These are phyloP conservation scores for Blastobotrys elegans DNA, from an alignment of 1,139 yeast species.

Conservation along the genomic window DNA sequence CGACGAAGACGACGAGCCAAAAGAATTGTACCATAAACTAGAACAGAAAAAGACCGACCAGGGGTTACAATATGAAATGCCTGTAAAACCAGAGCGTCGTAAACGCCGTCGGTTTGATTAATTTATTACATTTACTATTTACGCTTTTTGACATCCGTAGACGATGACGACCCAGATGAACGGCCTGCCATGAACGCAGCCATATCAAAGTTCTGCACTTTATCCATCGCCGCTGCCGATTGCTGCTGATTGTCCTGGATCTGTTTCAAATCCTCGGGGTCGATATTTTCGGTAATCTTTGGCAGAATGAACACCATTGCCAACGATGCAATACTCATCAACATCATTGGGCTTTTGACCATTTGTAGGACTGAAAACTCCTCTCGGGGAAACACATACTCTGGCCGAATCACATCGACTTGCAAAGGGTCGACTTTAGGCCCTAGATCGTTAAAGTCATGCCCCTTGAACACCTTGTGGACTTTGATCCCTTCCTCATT, in stretches of 20 bases:
- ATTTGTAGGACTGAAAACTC: constrained; percentile 32
- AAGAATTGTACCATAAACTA: constrained; percentile 40
- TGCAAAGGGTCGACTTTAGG: constrained; percentile 26
- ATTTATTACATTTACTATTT: constrained; percentile 13
- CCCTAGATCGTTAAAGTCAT: constrained; percentile 29
- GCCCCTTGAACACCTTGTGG: constrained; percentile 29
- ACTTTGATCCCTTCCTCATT: constrained; percentile 21
- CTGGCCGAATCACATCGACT: constrained; percentile 19
- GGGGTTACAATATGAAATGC: constrained; percentile 24
- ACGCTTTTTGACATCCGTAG: constrained; percentile 1
- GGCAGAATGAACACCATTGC: constrained; percentile 35
- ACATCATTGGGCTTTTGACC: constrained; percentile 37
- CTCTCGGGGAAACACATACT: constrained; percentile 28
- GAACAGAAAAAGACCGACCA: constrained; percentile 32
- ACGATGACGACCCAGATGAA: constrained; percentile 6
- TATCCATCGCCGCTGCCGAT: constrained; percentile 20
- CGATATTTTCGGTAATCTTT: constrained; percentile 30
- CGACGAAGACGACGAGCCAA: constrained; percentile 12
- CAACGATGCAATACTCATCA: constrained; percentile 33
- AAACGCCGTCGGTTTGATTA: constrained; percentile 20
- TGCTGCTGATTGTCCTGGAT: constrained; percentile 25
- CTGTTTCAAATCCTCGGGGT: constrained; percentile 35
- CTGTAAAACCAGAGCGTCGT: constrained; percentile 16
- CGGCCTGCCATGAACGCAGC: constrained; percentile 28
- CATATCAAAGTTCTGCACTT: constrained; percentile 29